Base-by-base conservation (phyloP, 2,329 filamentous ascomycete species). In the Pseudocercospora eumusae region DNA sequence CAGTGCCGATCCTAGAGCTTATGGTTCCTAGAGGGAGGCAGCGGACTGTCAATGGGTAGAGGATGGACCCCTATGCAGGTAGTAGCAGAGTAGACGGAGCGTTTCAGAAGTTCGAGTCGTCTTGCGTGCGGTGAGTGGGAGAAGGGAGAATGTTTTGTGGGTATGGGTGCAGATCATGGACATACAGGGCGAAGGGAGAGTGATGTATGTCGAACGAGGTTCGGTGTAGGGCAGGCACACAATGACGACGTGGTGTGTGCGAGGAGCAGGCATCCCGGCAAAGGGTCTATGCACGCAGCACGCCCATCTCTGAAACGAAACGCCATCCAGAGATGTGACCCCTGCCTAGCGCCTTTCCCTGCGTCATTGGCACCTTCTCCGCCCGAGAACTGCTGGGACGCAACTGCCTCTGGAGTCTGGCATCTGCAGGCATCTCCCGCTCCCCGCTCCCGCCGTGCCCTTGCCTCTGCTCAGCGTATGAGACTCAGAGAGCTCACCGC, bases 11-110 rank as follows among this genome's bases (percentile, higher is more conserved):
- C 68, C 59, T 63, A 64, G 60, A 56, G 45, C 45, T 45, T 53
- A 28, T 55, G 33, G 53, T 56, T 62, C 60, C 49, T 68, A 65
- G 65, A 63, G 64, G 64, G 61, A 52, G 58, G 53, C 23, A 45
- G 56, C 54, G 62, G 60, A 63, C 58, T 67, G 63, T 68, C 66
- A 70, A 64, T 71, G 71, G 68, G 49, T 63, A 62, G 64, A 23
- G 58, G 53, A 57, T 45, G 59, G 66, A 69, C 62, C 64, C 64
- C 56, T 66, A 70, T 69, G 67, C 66, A 68, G 49, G n/a, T n/a
- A n/a, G n/a, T n/a, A n/a, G n/a, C n/a, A n/a, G n/a, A n/a, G n/a
- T n/a, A n/a, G n/a, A n/a, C n/a, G n/a, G n/a, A n/a, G n/a, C n/a
- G n/a, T n/a, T n/a, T n/a, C n/a, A n/a, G n/a, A n/a, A n/a, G n/a